Evolutionary conservation across 768 basidiomycete genomes (phyloP), one percentile per base, ranked within the genome.

Genomic region (Pleurotus tuber-regium): DNA sequence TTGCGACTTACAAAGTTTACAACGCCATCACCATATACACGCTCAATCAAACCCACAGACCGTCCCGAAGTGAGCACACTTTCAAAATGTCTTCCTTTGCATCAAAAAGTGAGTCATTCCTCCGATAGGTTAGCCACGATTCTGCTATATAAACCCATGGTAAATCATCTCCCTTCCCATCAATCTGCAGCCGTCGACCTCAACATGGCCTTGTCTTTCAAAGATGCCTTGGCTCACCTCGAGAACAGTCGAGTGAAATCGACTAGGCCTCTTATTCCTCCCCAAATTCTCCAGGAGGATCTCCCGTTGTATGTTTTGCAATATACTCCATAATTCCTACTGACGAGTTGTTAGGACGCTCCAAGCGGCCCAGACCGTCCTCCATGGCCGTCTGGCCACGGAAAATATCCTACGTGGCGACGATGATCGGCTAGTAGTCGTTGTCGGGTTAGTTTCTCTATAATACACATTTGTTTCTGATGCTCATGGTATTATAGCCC

Each of bases 241-340:
- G 92, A 94, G 63, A 95, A 98, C 62, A 77, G 84, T 54, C 77
- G 94, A 39, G 93, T 98, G 49, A 92, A 83, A 65, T 86, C 80
- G 12, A 93, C 87, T 14, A 77, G 93, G 35, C 94, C 94, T 24
- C 71, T 98, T 51, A 94, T 98, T 51, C 94, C 94, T 44, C 94
- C 94, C 18, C 93, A 95, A 63, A 96, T 98, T 54, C 78, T 98
- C 1, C 88, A 89, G 58, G 94, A 98, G 67, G 94, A 98, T 67
- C 78, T 90, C n/a, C 91, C 91, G 36, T 70, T 92, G 89, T 90
- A 70, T 46, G 82, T 71, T 36, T 26, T 39, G 25, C 36, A 19
- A 10, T 25, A 24, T 57, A 33, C 16, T 50, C 40, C 36, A 39
- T 54, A 48, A 44, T 25, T 55, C 5, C 35, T 31, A 24, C 31